Evolutionary conservation across 1,284 basidiomycete species (phyloP).

Genomic region (Phellopilus nigrolimitatus): DNA sequence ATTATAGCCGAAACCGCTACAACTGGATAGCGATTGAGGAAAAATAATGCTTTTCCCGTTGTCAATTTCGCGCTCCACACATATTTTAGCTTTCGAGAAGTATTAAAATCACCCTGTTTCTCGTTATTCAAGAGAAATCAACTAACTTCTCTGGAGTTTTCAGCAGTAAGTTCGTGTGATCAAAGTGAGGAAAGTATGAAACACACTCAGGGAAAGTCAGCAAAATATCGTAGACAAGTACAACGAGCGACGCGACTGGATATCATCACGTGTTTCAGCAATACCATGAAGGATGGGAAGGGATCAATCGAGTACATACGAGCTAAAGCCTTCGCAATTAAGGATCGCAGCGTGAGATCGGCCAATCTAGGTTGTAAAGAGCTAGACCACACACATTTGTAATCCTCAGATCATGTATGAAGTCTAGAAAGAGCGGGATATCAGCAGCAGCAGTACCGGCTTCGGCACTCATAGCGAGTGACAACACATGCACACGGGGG

Average conservation of each 20-base stretch:
- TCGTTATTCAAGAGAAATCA: background rate
- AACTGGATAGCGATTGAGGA: slow-evolving; percentile 13
- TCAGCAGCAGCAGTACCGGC: background rate
- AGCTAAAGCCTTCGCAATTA: background rate
- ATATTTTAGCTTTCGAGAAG: slow-evolving; percentile 10
- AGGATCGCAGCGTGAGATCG: no score
- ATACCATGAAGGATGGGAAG: background rate
- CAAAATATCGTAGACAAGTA: slow-evolving; percentile 12
- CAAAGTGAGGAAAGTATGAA: background rate
- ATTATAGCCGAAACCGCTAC: background rate
- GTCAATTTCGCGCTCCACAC: slow-evolving; percentile 16
- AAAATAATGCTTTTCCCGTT: slow-evolving; percentile 13
- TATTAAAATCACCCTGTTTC: no score
- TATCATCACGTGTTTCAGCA: background rate
- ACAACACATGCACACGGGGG: no score
- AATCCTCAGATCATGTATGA: slow-evolving; percentile 9
- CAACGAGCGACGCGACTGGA: slow-evolving; percentile 8
- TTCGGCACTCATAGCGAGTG: background rate
- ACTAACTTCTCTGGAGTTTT: slow-evolving; percentile 6
- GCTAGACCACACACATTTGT: slow-evolving; percentile 4
- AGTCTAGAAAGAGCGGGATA: background rate
- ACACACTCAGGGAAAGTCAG: slow-evolving; percentile 13
- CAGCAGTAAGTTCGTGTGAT: background rate
- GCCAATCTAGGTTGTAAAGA: background rate
- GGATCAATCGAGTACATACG: no score